Evolutionary conservation across 2,329 filamentous ascomycete genomes (phyloP).

Genomic region (Colletotrichum euphorbiae): DNA sequence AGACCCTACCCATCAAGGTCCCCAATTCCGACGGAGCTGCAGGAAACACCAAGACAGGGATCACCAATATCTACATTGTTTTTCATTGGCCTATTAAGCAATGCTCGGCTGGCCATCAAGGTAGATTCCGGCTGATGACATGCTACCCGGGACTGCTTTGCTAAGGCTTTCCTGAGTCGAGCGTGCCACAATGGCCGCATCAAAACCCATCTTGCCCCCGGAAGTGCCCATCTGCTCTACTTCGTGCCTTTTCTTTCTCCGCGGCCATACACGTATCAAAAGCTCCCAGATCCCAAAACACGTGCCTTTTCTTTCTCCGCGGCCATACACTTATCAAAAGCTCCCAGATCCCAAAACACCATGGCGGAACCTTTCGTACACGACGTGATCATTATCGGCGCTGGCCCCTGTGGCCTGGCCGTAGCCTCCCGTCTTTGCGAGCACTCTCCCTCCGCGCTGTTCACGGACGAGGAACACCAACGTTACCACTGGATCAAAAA

Average conservation of each 20-base stretch:
- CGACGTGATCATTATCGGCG: slow-evolving; percentile 80
- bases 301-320: background rate
- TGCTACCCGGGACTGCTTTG: slow-evolving; percentile 1
- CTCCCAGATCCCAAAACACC: background rate
- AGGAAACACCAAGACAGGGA: slow-evolving; percentile 34
- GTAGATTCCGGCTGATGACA: slow-evolving; percentile 16
- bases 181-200: background rate
- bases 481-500: slow-evolving; percentile 83
- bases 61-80: slow-evolving; percentile 1
- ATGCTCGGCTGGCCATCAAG: slow-evolving; percentile 31
- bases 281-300: background rate
- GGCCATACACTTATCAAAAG: background rate
- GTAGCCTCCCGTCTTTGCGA: slow-evolving; percentile 79
- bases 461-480: slow-evolving; percentile 85
- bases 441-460: slow-evolving; percentile 79
- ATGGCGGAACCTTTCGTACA: slow-evolving; percentile 51
- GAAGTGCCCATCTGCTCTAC: background rate
- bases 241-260: background rate
- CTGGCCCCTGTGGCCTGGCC: slow-evolving; percentile 80
- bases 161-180: background rate
- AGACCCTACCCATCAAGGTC: slow-evolving; percentile 33
- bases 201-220: slow-evolving; percentile 17
- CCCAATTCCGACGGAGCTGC: slow-evolving; percentile 21
- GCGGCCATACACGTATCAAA: background rate
- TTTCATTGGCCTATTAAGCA: slow-evolving; percentile 19